Evolutionary conservation across 108 stramenopile species (phyloP).

Genomic region (Skeletonema potamos): DNA sequence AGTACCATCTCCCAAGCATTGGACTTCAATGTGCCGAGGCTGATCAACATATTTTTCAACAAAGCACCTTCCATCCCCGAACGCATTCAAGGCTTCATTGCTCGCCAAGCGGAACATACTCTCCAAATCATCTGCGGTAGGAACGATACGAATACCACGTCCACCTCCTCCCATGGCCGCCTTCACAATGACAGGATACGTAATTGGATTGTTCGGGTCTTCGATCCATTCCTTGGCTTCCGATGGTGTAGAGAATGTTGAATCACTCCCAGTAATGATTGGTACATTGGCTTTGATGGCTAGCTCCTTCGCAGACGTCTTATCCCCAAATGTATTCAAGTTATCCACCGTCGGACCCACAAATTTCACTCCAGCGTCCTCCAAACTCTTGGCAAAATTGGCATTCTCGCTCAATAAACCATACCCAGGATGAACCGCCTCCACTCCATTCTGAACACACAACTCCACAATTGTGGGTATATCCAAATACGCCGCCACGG

Average conservation of each 20-base stretch:
- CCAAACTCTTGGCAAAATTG: conserved; percentile 73
- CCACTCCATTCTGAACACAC: conserved; percentile 79
- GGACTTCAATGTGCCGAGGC: conserved; percentile 96
- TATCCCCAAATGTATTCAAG: conserved; percentile 72
- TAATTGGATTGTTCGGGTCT: conserved; percentile 71
- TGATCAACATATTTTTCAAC: conserved; percentile 91
- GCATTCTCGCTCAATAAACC: conserved; percentile 90
- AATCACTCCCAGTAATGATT: conserved; percentile 91
- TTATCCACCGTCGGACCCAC: conserved; percentile 93
- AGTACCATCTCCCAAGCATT: conserved; percentile 92
- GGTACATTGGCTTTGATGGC: conserved; percentile 85
- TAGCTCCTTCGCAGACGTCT: conserved; percentile 88
- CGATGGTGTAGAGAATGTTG: conserved; percentile 75
- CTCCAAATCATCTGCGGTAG: conserved; percentile 65
- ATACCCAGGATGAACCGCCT: conserved; percentile 92
- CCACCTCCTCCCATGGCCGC: conserved; percentile 96
- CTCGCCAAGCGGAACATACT: conserved; percentile 68
- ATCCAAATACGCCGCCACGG: conserved; percentile 94
- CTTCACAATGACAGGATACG: conserved; percentile 96
- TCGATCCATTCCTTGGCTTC: conserved; percentile 82
- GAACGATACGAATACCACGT: conserved; percentile 94
- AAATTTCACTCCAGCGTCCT: conserved; percentile 81
- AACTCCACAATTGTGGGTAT: conserved; percentile 80
- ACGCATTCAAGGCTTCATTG: conserved; percentile 89
- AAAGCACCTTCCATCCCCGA: conserved; percentile 94